These are phyloP conservation scores for Penicillium paradoxum DNA, from an alignment of 495 filamentous ascomycete genomes.

Conservation along the genomic window DNA sequence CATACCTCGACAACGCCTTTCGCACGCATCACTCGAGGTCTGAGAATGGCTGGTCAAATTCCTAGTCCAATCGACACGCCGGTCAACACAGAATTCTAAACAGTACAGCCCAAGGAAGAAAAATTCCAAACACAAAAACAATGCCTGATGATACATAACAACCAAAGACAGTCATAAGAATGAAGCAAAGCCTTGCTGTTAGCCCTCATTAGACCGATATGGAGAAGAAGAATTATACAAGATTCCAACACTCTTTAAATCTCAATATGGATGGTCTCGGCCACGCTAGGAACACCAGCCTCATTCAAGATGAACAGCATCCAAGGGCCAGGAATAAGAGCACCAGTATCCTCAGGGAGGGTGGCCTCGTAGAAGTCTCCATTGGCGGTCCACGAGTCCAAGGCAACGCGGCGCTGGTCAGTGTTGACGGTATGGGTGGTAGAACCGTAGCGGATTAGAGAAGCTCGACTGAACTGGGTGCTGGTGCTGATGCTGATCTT, in stretches of 20 bases:
- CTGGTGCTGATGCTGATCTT: background rate
- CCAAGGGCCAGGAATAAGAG: background rate
- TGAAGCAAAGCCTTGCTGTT: no score
- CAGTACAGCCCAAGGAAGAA: no score
- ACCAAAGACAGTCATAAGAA: no score
- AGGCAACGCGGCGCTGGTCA: background rate
- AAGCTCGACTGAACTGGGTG: background rate
- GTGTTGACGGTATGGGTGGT: background rate
- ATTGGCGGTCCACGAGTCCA: background rate
- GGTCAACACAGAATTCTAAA: no score
- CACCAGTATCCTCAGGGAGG: background rate
- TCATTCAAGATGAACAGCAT: background rate
- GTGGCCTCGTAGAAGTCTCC: background rate
- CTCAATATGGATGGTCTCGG: background rate
- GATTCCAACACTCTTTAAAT: background rate
- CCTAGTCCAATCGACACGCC: no score
- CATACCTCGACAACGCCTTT: no score
- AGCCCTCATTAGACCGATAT: no score
- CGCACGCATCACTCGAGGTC: no score
- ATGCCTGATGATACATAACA: no score
- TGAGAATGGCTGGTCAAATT: no score
- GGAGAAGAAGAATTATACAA: no score
- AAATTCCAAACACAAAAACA: no score
- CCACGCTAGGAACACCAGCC: background rate
- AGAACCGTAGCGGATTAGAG: background rate